These are phyloP conservation scores for Herpotrichia juniperi DNA, from an alignment of 2,329 filamentous ascomycete genomes.

Conservation along the genomic window DNA sequence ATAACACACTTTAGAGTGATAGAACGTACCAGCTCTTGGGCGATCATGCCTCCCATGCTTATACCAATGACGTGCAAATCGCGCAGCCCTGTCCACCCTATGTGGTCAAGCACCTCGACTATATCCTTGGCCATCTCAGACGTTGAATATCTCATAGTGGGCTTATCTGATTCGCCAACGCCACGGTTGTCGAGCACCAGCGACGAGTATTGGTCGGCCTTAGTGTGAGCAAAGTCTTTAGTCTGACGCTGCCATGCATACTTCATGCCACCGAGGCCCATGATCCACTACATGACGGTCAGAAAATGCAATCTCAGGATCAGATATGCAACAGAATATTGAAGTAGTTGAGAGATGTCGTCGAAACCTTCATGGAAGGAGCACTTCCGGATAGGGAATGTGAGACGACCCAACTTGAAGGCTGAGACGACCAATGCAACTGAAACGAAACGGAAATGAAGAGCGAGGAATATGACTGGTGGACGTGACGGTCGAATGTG, in stretches of 20 bases:
- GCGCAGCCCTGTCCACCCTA: slow-evolving; percentile 69
- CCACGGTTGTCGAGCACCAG: slow-evolving; percentile 85
- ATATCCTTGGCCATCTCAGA: slow-evolving; percentile 82
- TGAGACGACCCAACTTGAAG: slow-evolving; percentile 38
- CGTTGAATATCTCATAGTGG: slow-evolving; percentile 77
- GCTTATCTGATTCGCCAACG: slow-evolving; percentile 80
- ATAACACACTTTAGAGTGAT: slow-evolving; percentile 2
- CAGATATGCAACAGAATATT: not conserved
- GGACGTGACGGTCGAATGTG: not conserved
- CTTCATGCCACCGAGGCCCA: slow-evolving; percentile 75
- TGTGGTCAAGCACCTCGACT: slow-evolving; percentile 70
- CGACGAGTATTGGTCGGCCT: slow-evolving; percentile 70
- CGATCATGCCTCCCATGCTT: slow-evolving; percentile 91
- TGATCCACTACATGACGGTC: slow-evolving; percentile 61
- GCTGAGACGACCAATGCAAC: slow-evolving; percentile 44
- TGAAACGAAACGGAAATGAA: slow-evolving; percentile 42
- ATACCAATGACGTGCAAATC: slow-evolving; percentile 75
- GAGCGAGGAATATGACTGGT: slow-evolving; percentile 16
- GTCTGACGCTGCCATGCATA: slow-evolving; percentile 84
- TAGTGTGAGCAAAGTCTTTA: slow-evolving; percentile 77
- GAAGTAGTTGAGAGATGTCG: slow-evolving; percentile 9
- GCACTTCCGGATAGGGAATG: slow-evolving; percentile 21
- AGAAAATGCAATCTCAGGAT: not conserved
- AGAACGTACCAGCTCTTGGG: slow-evolving; percentile 72
- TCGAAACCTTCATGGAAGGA: slow-evolving; percentile 23